Base-by-base conservation (phyloP, 257 asterid genomes). In the Apocynum venetum region DNA sequence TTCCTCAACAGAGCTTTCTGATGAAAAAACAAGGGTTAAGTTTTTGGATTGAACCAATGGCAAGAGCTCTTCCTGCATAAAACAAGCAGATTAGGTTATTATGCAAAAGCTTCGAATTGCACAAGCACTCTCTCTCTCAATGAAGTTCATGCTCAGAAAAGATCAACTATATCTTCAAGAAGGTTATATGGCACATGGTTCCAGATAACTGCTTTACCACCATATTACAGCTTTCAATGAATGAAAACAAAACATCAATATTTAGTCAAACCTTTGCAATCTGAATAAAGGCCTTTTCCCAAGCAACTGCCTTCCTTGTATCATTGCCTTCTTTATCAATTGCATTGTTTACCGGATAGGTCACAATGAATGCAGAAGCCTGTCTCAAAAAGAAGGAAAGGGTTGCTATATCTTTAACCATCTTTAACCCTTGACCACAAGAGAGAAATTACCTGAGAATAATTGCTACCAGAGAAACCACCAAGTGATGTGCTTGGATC, bases 401-500 rank as follows among this genome's bases (percentile, higher is more conserved):
- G 64, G 80, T 65, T 76, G 79, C 66, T 71, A 70, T 53, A 15
- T 14, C 43, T 67, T 43, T 74, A n/a, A 63, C 48, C 43, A 40
- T 15, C 9, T 74, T 64, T 49, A 55, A 43, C n/a, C 60, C 76
- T 77, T 12, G 49, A 67, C 13, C 47, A 66, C 12, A 20, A 56
- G 73, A 46, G 7, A 59, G 71, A 79, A 52, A 68, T 80, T 88
- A 96, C 99, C 97, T 93, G 97, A 4, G 89, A 87, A 84, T 85
- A 96, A 85, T 93, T 93, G 83, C 85, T 90, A 63, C 97, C 97
- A 4, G 97, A 88, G 85, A 89, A 96, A 84, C 99, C 99, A 74
- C 99, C 99, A 72, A 96, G 87, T 65, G 97, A 93, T 13, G 99
- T 96, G 86, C 88, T 93, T 75, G 99, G 99, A 82, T 96, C 99